Evolutionary conservation across 305 asterid species (phyloP).

Genomic region (Fraxinus dipetala): DNA sequence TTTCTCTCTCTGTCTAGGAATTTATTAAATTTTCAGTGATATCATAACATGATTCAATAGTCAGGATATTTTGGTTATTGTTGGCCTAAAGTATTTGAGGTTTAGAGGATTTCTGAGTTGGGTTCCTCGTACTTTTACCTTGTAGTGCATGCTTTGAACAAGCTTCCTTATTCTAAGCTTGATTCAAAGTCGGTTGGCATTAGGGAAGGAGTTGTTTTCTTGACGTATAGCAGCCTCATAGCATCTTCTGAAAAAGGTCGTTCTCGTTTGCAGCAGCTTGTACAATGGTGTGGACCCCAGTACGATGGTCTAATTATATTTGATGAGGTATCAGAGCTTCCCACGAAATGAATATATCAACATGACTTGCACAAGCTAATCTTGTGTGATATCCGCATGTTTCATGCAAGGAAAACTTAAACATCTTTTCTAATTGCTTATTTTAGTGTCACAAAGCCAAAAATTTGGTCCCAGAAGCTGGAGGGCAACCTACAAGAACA

Average conservation of each 20-base stretch:
- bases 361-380: conserved; percentile 23
- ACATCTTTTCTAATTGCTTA: conserved; percentile 22
- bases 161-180: conserved; percentile 96
- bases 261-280: conserved; percentile 89
- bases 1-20: neutral
- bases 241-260: conserved; percentile 98
- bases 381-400: conserved; percentile 13
- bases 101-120: conserved; percentile 21
- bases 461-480: conserved; percentile 96
- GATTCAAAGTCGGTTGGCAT: conserved; percentile 82
- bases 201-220: conserved; percentile 87
- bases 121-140: conserved; percentile 29
- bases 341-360: neutral
- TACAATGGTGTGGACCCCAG: conserved; percentile 78
- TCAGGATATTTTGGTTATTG: neutral
- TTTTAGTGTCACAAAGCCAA: conserved; percentile 96
- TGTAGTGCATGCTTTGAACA: conserved; percentile 77
- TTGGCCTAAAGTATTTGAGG: neutral
- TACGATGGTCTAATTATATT: conserved; percentile 79
- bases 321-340: conserved; percentile 68
- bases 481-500: conserved; percentile 90
- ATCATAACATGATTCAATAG: neutral
- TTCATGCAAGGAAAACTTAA: conserved; percentile 25
- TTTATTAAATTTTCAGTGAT: neutral
- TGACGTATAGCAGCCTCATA: conserved; percentile 95